Evolutionary conservation across 352 stramenopile genomes (phyloP).

Genomic region (Blastocystis sp.): DNA sequence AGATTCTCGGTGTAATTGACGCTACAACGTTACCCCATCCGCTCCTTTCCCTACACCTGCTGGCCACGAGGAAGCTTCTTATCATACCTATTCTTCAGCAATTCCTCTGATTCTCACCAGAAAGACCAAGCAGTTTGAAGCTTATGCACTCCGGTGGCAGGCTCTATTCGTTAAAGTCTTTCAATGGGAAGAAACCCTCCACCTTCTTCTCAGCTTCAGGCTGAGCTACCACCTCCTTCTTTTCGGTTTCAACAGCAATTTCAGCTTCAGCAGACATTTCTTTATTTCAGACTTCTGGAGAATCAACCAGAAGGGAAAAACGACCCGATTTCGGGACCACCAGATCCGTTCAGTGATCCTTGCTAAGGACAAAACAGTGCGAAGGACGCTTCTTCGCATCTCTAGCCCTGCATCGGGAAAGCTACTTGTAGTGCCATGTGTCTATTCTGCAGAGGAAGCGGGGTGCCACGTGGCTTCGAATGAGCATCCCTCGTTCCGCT

Average conservation of each 20-base stretch:
- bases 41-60: constrained; percentile 72
- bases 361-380: not conserved
- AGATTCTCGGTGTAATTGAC: constrained; percentile 73
- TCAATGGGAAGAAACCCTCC: constrained; percentile 26
- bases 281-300: not conserved
- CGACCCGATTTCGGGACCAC: not conserved
- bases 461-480: no score
- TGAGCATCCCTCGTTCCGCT: no score
- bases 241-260: constrained; percentile 56
- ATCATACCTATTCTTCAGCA: constrained; percentile 79
- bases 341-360: not conserved
- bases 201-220: constrained; percentile 37
- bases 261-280: constrained; percentile 65
- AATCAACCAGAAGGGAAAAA: not conserved
- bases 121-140: constrained; percentile 84
- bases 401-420: not conserved
- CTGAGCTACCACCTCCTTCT: constrained; percentile 43
- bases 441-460: no score
- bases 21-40: not conserved
- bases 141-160: constrained; percentile 73
- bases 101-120: constrained; percentile 4
- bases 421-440: no score
- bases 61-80: constrained; percentile 86
- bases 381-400: not conserved
- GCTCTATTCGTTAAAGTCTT: not conserved